phyloP scores from a whole-genome alignment of 2,329 filamentous ascomycete genomes.

The Phialophora macrospora region DNA sequence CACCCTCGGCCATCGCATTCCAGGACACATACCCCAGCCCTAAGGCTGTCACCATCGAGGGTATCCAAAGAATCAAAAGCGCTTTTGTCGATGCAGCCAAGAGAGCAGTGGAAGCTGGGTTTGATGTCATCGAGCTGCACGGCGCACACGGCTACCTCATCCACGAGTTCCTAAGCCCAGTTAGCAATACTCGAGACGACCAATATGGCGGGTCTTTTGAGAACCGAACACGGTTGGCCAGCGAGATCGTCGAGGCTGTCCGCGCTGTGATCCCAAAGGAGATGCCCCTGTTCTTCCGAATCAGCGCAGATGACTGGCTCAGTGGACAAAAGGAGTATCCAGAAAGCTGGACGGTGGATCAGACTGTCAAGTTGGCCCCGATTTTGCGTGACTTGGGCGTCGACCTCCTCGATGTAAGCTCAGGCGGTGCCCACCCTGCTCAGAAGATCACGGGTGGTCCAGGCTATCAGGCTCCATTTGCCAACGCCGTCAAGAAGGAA shows the following conservation, averaged over 20 bases:
- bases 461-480: constrained; percentile 76
- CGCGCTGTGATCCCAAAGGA: constrained; percentile 66
- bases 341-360: constrained; percentile 70
- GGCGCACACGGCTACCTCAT: constrained; percentile 79
- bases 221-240: constrained; percentile 70
- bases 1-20: constrained; percentile 66
- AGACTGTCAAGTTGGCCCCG: constrained; percentile 67
- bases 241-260: constrained; percentile 69
- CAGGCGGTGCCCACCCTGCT: constrained; percentile 59
- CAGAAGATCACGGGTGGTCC: constrained; percentile 56
- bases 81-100: constrained; percentile 52
- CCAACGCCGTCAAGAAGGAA: constrained; percentile 71
- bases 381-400: constrained; percentile 74
- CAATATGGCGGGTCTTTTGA: constrained; percentile 58
- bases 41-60: constrained; percentile 68
- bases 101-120: constrained; percentile 69
- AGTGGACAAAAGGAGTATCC: constrained; percentile 60
- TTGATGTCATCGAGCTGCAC: constrained; percentile 82
- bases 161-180: constrained; percentile 70
- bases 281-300: constrained; percentile 74
- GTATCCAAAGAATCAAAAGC: constrained; percentile 60
- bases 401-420: constrained; percentile 82
- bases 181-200: constrained; percentile 69
- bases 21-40: constrained; percentile 65
- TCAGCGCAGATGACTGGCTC: constrained; percentile 78